These are phyloP conservation scores for Fraxinus sp. DNA, from an alignment of 305 asterid species.

Conservation along the genomic window DNA sequence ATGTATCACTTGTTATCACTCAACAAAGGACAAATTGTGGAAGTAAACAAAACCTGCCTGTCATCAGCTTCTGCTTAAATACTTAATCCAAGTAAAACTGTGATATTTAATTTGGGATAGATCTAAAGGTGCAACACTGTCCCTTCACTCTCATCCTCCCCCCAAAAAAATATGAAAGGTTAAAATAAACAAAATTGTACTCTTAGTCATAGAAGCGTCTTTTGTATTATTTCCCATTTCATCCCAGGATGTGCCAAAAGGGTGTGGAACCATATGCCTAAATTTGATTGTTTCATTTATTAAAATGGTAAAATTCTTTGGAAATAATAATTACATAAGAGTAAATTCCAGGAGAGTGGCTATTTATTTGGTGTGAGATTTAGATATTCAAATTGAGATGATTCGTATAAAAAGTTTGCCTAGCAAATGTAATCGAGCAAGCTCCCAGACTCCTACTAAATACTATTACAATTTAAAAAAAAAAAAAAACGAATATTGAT, in stretches of 20 bases:
- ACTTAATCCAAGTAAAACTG: background rate
- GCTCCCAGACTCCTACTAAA: background rate
- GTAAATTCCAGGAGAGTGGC: background rate
- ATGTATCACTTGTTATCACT: background rate
- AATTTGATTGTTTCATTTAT: background rate
- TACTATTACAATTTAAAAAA: background rate
- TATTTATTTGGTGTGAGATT: background rate
- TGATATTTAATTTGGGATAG: background rate
- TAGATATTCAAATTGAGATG: background rate
- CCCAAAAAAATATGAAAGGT: background rate
- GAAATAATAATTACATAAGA: background rate
- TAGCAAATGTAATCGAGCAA: background rate
- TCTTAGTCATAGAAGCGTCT: background rate
- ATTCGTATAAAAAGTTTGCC: background rate
- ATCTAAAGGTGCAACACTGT: background rate
- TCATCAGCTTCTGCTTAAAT: background rate
- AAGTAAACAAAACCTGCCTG: background rate
- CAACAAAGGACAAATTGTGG: background rate
- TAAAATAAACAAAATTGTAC: background rate
- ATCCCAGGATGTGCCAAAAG: background rate
- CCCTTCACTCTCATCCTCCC: no score
- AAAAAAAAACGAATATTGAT: background rate
- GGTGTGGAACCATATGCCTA: background rate
- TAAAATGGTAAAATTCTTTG: background rate
- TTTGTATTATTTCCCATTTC: background rate